phyloP scores from a whole-genome alignment of 2,329 filamentous ascomycete species.

The Fusarium bulbicola region DNA sequence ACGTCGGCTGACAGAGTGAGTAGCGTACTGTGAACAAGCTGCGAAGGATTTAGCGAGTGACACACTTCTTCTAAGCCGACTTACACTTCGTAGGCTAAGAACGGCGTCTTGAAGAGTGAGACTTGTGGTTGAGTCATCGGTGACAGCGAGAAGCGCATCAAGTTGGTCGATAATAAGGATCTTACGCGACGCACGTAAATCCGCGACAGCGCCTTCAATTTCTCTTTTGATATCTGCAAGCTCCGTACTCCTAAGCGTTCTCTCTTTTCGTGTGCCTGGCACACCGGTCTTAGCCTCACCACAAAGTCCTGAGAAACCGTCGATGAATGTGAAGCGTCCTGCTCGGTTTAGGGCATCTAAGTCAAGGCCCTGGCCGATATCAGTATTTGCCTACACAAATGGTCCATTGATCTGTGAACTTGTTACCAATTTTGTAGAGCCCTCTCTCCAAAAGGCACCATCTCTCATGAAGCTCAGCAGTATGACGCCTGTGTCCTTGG shows the following conservation, averaged over 20 bases:
- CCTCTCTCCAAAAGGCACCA: slow-evolving; percentile 79
- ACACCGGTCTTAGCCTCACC: slow-evolving; percentile 9
- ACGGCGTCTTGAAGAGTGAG: slow-evolving; percentile 65
- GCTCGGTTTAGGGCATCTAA: slow-evolving; percentile 66
- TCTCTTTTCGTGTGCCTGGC: slow-evolving; percentile 18
- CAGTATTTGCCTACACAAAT: not conserved
- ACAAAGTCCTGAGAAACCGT: slow-evolving; percentile 74
- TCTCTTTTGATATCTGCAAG: slow-evolving; percentile 50
- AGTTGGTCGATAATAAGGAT: slow-evolving; percentile 74
- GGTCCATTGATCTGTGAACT: not conserved
- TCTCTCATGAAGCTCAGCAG: slow-evolving; percentile 87
- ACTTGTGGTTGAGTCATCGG: slow-evolving; percentile 55
- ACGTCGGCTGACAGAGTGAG: slow-evolving; percentile 77
- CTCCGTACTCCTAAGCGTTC: slow-evolving; percentile 44
- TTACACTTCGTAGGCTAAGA: slow-evolving; percentile 69
- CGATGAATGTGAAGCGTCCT: slow-evolving; percentile 75
- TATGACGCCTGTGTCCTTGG: slow-evolving; percentile 64
- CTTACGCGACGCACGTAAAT: slow-evolving; percentile 48
- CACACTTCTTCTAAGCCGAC: slow-evolving; percentile 29
- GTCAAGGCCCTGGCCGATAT: slow-evolving; percentile 69
- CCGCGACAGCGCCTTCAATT: slow-evolving; percentile 52
- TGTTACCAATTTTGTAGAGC: slow-evolving; percentile 70
- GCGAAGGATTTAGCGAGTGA: slow-evolving; percentile 1
- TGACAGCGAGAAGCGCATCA: slow-evolving; percentile 71
- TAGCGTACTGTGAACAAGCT: slow-evolving; percentile 72